These are phyloP conservation scores for Penstemon barbatus DNA, from an alignment of 257 asterid species.

Conservation along the genomic window DNA sequence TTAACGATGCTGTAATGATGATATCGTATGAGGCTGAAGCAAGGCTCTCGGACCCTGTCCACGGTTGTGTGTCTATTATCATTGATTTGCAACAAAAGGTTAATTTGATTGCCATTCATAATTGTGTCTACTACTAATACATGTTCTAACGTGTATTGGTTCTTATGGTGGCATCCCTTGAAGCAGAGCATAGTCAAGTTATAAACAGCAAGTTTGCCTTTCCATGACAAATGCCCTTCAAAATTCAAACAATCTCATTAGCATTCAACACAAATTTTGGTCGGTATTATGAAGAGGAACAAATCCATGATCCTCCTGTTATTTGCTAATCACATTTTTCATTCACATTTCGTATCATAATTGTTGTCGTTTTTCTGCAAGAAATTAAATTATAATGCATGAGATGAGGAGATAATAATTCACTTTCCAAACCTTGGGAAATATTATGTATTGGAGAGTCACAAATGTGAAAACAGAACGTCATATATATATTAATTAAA, in stretches of 20 bases:
- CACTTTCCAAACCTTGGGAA: too few species aligned
- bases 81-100: slow-evolving; percentile 89
- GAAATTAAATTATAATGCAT: too few species aligned
- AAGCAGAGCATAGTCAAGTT: slow-evolving; percentile 73
- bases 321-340: slow-evolving; percentile 62
- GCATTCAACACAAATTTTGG: slow-evolving; percentile 44
- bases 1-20: slow-evolving; percentile 66
- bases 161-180: slow-evolving; percentile 63
- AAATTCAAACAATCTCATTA: slow-evolving; percentile 47
- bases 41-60: slow-evolving; percentile 82
- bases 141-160: slow-evolving; percentile 12
- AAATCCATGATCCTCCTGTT: slow-evolving; percentile 49
- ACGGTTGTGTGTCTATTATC: slow-evolving; percentile 83
- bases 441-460: too few species aligned
- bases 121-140: too few species aligned
- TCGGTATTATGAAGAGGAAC: slow-evolving; percentile 58
- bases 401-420: too few species aligned
- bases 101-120: not conserved
- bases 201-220: slow-evolving; percentile 53
- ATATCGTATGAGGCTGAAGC: slow-evolving; percentile 90
- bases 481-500: too few species aligned
- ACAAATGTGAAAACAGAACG: too few species aligned
- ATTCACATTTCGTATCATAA: slow-evolving; percentile 23
- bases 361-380: too few species aligned
- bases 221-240: slow-evolving; percentile 59